A percentile compares a stretch with the other conserved stretches of the same genome.
phyloP scores from a whole-genome alignment of 1,284 basidiomycete species.

The Naganishia sp. region DNA sequence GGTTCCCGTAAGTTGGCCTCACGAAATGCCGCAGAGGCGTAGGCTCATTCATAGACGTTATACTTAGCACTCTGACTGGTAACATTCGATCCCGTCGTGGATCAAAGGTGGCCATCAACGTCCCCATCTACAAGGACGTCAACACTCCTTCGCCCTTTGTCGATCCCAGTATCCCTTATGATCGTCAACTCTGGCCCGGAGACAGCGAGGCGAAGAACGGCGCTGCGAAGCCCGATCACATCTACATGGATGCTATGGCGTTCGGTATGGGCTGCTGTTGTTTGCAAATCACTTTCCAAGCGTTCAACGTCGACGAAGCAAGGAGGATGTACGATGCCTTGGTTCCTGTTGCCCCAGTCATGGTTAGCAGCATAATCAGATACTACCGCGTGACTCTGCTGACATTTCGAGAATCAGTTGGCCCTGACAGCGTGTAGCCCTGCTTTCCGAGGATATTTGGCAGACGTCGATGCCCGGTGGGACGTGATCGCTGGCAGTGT shows the following conservation, averaged over 20 bases:
- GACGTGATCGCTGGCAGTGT: slow-evolving; percentile 96
- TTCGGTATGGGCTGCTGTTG: slow-evolving; percentile 99
- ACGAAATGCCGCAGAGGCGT: neutral
- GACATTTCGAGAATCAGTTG: slow-evolving; percentile 59
- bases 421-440: slow-evolving; percentile 94
- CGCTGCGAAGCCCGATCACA: slow-evolving; percentile 82
- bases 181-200: slow-evolving; percentile 74
- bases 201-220: slow-evolving; percentile 84
- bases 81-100: slow-evolving; percentile 90
- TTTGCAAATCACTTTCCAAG: slow-evolving; percentile 96
- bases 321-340: slow-evolving; percentile 91
- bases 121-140: slow-evolving; percentile 87
- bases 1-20: slow-evolving; percentile 79
- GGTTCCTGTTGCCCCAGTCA: slow-evolving; percentile 88
- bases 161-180: slow-evolving; percentile 84
- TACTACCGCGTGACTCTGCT: neutral
- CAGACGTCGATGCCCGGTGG: slow-evolving; percentile 98
- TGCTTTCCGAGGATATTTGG: slow-evolving; percentile 87
- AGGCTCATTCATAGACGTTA: neutral
- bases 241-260: slow-evolving; percentile 99
- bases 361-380: slow-evolving; percentile 60
- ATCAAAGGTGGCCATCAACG: slow-evolving; percentile 92
- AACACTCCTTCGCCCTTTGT: slow-evolving; percentile 86
- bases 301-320: slow-evolving; percentile 88
- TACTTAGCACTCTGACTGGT: slow-evolving; percentile 80